Evolutionary conservation across 352 stramenopile species (phyloP).

Genomic region (Globisporangium canariense): DNA sequence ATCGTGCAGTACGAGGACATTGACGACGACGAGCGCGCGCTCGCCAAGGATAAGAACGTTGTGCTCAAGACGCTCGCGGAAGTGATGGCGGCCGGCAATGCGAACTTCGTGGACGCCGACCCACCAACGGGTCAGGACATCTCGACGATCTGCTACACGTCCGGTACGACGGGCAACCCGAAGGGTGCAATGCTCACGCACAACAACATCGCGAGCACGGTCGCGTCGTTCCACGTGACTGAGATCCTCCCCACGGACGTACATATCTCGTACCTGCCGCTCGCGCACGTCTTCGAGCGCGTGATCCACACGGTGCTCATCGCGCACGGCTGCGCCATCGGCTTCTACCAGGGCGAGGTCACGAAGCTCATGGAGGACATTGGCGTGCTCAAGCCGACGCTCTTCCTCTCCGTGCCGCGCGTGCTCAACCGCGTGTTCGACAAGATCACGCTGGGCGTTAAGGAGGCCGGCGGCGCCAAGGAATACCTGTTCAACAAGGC

Average conservation of each 20-base stretch:
- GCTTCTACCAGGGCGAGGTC: slow-evolving; percentile 91
- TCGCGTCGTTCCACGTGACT: slow-evolving; percentile 7
- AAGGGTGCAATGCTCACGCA: slow-evolving; percentile 73
- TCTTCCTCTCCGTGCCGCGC: slow-evolving; percentile 91
- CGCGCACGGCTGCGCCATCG: slow-evolving; percentile 74
- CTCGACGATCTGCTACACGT: slow-evolving; percentile 91
- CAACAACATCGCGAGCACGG: slow-evolving; percentile 32
- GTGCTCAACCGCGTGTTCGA: slow-evolving; percentile 95
- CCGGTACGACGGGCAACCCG: slow-evolving; percentile 65
- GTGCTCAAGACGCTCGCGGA: slow-evolving; percentile 42
- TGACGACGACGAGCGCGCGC: slow-evolving; percentile 25
- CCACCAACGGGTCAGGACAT: slow-evolving; percentile 69
- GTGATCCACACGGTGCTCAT: slow-evolving; percentile 58
- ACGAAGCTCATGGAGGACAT: slow-evolving; percentile 91
- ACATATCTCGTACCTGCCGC: slow-evolving; percentile 92
- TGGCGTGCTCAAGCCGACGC: slow-evolving; percentile 83
- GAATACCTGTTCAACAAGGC: slow-evolving; percentile 88
- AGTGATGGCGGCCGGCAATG: slow-evolving; percentile 34
- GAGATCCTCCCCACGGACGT: slow-evolving; percentile 23
- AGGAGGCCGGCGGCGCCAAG: slow-evolving; percentile 83
- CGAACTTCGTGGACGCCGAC: slow-evolving; percentile 41
- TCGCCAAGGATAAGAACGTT: slow-evolving; percentile 32
- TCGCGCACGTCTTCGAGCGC: slow-evolving; percentile 94
- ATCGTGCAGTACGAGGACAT: slow-evolving; percentile 56
- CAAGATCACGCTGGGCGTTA: slow-evolving; percentile 80